Conservation (phyloP, 495 filamentous ascomycete genomes). For the Immersiella caudata region DNA sequence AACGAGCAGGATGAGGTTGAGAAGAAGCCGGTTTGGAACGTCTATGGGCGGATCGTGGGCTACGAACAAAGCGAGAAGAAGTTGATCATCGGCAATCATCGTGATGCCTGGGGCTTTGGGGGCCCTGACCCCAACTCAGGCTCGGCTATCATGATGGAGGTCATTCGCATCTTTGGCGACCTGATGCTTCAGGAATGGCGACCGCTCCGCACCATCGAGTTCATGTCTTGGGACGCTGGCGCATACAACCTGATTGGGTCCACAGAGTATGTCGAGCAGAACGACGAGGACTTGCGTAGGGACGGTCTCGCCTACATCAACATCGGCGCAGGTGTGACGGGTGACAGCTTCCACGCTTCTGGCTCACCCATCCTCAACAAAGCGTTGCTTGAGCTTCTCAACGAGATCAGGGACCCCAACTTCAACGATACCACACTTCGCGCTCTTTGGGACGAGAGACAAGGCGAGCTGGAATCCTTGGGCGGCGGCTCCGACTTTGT, state of each 20-base stretch:
- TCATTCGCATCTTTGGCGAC: slow-evolving; percentile 80
- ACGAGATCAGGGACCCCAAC: slow-evolving; percentile 70
- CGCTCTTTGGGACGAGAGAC: slow-evolving; percentile 71
- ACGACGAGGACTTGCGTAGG: slow-evolving; percentile 72
- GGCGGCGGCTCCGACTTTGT: slow-evolving; percentile 88
- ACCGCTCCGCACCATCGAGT: slow-evolving; percentile 89
- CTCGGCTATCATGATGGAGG: slow-evolving; percentile 87
- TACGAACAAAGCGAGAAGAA: slow-evolving; percentile 80
- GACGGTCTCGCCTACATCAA: slow-evolving; percentile 88
- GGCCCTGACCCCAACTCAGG: slow-evolving; percentile 84
- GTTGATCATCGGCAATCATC: slow-evolving; percentile 90
- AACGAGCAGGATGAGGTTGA: slow-evolving; percentile 87
- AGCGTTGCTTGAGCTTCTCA: slow-evolving; percentile 69
- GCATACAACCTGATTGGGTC: slow-evolving; percentile 95
- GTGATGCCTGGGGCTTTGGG: slow-evolving; percentile 91
- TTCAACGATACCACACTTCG: slow-evolving; percentile 77
- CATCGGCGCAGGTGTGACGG: slow-evolving; percentile 82
- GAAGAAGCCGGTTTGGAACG: slow-evolving; percentile 85
- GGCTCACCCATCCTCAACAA: slow-evolving; percentile 78
- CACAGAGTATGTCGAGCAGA: slow-evolving; percentile 93
- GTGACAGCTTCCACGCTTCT: slow-evolving; percentile 70
- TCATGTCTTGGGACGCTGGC: slow-evolving; percentile 91
- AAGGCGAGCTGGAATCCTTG: slow-evolving; percentile 66
- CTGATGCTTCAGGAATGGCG: slow-evolving; percentile 78
- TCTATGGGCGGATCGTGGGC: slow-evolving; percentile 80